Base-by-base conservation (phyloP, 306 rosid genomes). In the Gastrolobium bilobum region DNA sequence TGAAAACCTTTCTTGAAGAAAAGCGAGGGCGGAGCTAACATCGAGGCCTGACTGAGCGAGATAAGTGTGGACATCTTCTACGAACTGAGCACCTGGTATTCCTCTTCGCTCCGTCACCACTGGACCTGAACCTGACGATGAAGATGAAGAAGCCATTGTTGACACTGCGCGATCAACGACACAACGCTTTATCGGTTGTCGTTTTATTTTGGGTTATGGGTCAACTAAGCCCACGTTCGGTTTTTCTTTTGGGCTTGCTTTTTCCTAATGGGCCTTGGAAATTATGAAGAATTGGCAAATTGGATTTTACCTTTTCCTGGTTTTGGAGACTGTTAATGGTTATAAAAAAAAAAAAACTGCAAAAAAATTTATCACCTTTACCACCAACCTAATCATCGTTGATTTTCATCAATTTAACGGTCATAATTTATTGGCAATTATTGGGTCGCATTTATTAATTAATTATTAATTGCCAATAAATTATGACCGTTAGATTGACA, bases 21-120 rank as follows among this genome's bases (percentile, higher is more conserved):
- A 92, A 53, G 97, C 91, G 52, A 94, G 93, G 78, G 98, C 87
- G 2, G 97, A 90, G 65, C 86, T 88, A 68, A 88, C 96, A 31
- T 94, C 96, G 72, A 92, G 91, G 11, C 90, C 93, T 13, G 76
- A 79, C 37, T 92, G 93, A 13, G 86, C 65, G 81, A 92, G 98
- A 82, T 89, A 92, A 13, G 89, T 92, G 71, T 91, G 94, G 43
- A 94, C 98, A 72, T 94, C 98, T 37, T 92, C 96, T 0, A 94
- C 97, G 75, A 94, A 92, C 82, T 89, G 98, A 64, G 98, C 94
- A 29, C 91, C 94, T n/a, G 97, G 96, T 66, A 94, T 94, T 79
- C 98, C 98, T 87, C 98, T 86, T 78, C 98, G 86, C 75, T 94
- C 98, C 9, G 91, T 84, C 2, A 79, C 77, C 40, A 2, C 67